Conservation (phyloP, 805 yeast genomes). For the Yarrowia sp. region DNA sequence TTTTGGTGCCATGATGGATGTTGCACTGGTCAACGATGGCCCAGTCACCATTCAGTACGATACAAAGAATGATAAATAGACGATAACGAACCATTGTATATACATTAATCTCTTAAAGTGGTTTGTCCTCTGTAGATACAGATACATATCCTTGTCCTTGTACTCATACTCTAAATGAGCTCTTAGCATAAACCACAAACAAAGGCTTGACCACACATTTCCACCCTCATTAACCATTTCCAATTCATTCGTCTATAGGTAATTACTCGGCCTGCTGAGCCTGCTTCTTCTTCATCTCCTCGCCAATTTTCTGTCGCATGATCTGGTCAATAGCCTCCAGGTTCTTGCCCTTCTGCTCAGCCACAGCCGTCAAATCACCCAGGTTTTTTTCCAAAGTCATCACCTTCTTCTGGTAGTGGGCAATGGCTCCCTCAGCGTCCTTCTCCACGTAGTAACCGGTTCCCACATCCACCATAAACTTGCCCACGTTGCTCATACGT, state of each 20-base stretch:
- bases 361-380: slow-evolving; percentile 66
- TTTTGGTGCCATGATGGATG: slow-evolving; percentile 98
- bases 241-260: background rate
- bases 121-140: too few relatives aligned
- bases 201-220: too few relatives aligned
- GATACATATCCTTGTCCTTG: too few relatives aligned
- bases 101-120: too few relatives aligned
- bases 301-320: slow-evolving; percentile 16
- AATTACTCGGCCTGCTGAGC: background rate
- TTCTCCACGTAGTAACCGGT: slow-evolving; percentile 95
- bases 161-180: too few relatives aligned
- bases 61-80: slow-evolving; percentile 41
- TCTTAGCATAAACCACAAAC: too few relatives aligned
- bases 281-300: slow-evolving; percentile 25
- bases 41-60: slow-evolving; percentile 87
- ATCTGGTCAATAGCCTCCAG: slow-evolving; percentile 56
- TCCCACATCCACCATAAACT: slow-evolving; percentile 88
- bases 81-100: too few relatives aligned
- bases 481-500: slow-evolving; percentile 56
- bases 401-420: slow-evolving; percentile 71
- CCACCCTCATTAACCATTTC: too few relatives aligned
- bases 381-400: slow-evolving; percentile 69
- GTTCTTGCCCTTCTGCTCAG: slow-evolving; percentile 67
- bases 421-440: slow-evolving; percentile 57
- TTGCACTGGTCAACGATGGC: slow-evolving; percentile 81